These are phyloP conservation scores for Penicillium lagena DNA, from an alignment of 495 filamentous ascomycete species.

Conservation along the genomic window DNA sequence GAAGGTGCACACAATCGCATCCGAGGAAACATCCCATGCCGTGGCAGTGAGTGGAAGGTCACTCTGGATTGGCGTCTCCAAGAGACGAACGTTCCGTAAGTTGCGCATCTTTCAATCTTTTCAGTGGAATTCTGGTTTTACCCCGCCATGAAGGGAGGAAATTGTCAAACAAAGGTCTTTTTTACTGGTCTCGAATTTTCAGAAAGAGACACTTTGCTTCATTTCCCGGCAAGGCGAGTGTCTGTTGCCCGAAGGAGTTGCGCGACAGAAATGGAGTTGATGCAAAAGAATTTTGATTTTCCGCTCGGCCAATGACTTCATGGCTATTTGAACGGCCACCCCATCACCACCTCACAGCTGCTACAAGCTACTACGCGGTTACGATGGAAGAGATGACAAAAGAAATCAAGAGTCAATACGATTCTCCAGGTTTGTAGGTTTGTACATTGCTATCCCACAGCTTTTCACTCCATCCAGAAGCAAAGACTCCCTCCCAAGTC, in stretches of 20 bases:
- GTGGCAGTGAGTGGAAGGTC: constrained; percentile 58
- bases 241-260: too few relatives aligned
- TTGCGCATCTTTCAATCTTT: constrained; percentile 59
- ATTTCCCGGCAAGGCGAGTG: too few relatives aligned
- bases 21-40: constrained; percentile 69
- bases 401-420: constrained; percentile 19
- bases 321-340: constrained; percentile 33
- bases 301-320: constrained; percentile 46
- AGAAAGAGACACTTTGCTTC: neutral
- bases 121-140: constrained; percentile 13
- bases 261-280: too few relatives aligned
- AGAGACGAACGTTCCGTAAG: constrained; percentile 63
- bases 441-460: constrained; percentile 19
- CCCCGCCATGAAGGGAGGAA: constrained; percentile 34
- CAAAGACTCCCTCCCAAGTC: constrained; percentile 12
- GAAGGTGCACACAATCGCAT: constrained; percentile 67
- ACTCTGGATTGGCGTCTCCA: constrained; percentile 46
- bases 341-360: too few relatives aligned
- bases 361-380: constrained; percentile 13
- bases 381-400: constrained; percentile 8
- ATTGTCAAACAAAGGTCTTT: neutral
- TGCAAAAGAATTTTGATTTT: constrained; percentile 41
- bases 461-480: constrained; percentile 17
- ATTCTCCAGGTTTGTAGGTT: constrained; percentile 41
- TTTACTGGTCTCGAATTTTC: neutral